These are phyloP conservation scores for Mycena latifolia DNA, from an alignment of 768 basidiomycete species.

Conservation along the genomic window DNA sequence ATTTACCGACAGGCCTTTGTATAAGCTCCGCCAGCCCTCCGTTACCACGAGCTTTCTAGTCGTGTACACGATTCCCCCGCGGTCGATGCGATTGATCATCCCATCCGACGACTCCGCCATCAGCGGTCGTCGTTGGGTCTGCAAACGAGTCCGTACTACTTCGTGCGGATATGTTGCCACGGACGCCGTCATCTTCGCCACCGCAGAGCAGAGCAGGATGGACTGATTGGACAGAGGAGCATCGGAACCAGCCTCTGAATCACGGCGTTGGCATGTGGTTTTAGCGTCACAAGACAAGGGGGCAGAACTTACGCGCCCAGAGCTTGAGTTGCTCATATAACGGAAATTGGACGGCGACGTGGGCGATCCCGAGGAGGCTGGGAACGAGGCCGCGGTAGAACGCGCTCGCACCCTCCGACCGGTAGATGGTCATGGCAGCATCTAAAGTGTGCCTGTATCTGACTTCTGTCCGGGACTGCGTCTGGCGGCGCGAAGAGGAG, in stretches of 20 bases:
- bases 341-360: constrained; percentile 98
- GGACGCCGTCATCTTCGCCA: constrained; percentile 96
- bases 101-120: constrained; percentile 72
- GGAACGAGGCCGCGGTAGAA: constrained; percentile 97
- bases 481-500: constrained; percentile 59
- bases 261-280: constrained; percentile 5
- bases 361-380: constrained; percentile 91
- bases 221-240: constrained; percentile 66
- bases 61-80: constrained; percentile 80
- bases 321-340: constrained; percentile 94
- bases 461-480: constrained; percentile 82
- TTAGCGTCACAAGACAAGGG: constrained; percentile 22
- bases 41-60: constrained; percentile 78
- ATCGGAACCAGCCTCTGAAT: constrained; percentile 59
- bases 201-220: constrained; percentile 92
- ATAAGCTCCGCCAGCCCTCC: constrained; percentile 92
- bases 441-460: constrained; percentile 92
- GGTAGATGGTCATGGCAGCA: constrained; percentile 91
- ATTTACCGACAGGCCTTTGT: constrained; percentile 95
- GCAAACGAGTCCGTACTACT: constrained; percentile 97
- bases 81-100: constrained; percentile 62
- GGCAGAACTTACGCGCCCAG: constrained; percentile 78
- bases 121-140: constrained; percentile 83
- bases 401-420: constrained; percentile 85
- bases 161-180: constrained; percentile 98